phyloP scores from a whole-genome alignment of 2,329 filamentous ascomycete genomes.

The Monosporascus sp. region DNA sequence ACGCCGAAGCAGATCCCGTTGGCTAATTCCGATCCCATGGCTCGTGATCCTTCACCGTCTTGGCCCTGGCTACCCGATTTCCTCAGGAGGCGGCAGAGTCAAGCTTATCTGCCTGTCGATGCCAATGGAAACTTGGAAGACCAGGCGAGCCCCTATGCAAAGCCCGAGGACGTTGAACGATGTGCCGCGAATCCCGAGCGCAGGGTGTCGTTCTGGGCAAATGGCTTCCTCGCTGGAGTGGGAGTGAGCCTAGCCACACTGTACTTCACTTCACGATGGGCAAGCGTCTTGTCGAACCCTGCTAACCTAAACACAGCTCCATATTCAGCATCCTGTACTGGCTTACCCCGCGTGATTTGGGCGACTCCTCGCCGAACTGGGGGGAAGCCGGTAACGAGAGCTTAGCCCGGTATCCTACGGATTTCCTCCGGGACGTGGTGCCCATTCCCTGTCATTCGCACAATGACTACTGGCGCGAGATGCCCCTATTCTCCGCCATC shows the following conservation, averaged over 20 bases:
- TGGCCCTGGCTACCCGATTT: neutral
- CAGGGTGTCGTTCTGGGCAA: no score
- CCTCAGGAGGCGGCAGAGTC: neutral
- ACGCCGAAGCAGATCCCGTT: no score
- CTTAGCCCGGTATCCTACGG: conserved; percentile 42
- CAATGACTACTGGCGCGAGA: conserved; percentile 64
- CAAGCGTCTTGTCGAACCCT: neutral
- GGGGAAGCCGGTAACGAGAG: conserved; percentile 27
- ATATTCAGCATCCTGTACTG: no score
- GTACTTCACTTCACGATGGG: neutral
- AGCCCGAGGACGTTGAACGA: neutral
- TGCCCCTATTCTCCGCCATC: conserved; percentile 59
- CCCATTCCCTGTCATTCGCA: conserved; percentile 61
- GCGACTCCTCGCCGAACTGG: neutral
- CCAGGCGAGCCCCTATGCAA: neutral
- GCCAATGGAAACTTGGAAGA: neutral
- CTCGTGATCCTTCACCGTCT: neutral
- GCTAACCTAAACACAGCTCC: no score
- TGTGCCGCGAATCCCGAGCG: neutral
- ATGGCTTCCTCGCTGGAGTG: neutral
- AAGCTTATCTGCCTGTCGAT: neutral
- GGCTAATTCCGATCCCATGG: neutral
- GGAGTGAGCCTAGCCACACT: neutral
- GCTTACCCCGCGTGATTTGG: no score
- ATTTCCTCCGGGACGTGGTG: conserved; percentile 47